Evolutionary conservation across 371 early-diverging fungal species (phyloP).

Genomic region (Mucor sp.): DNA sequence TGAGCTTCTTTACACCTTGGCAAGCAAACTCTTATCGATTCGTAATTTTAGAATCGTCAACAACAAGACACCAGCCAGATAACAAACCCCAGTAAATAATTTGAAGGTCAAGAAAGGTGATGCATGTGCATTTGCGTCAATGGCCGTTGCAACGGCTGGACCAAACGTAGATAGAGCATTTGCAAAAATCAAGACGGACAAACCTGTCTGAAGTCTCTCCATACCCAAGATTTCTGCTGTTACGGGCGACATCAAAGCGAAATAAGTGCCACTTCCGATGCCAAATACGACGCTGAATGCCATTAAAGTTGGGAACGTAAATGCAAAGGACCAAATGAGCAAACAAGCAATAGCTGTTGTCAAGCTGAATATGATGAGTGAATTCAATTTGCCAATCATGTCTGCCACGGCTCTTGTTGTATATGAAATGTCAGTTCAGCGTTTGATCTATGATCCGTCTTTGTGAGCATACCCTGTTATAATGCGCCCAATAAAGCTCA

Average conservation of each 20-base stretch:
- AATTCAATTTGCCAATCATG: conserved; percentile 58
- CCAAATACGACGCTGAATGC: conserved; percentile 59
- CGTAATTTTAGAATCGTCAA: conserved; percentile 27
- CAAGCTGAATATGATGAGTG: conserved; percentile 45
- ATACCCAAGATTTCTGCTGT: conserved; percentile 33
- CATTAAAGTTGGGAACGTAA: conserved; percentile 39
- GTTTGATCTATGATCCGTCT: background rate
- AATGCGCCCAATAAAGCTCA: conserved; percentile 38
- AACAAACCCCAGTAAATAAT: conserved; percentile 34
- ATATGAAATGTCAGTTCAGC: too few species aligned
- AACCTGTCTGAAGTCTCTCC: conserved; percentile 38
- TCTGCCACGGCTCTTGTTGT: conserved; percentile 30
- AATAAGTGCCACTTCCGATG: conserved; percentile 53
- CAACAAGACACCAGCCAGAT: conserved; percentile 22
- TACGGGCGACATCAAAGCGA: conserved; percentile 36
- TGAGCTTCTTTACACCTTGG: conserved; percentile 9
- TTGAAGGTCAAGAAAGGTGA: conserved; percentile 36
- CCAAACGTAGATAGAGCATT: conserved; percentile 35
- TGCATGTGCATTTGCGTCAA: conserved; percentile 20
- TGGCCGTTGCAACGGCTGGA: conserved; percentile 34
- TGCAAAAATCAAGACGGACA: conserved; percentile 32
- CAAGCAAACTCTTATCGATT: conserved; percentile 18
- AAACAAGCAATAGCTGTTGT: conserved; percentile 50
- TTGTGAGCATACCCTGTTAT: conserved; percentile 33
- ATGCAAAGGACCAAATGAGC: conserved; percentile 64